Evolutionary conservation across 257 asterid genomes (phyloP), one percentile per base, ranked within the genome.

Genomic region (Lycium ferocissimum): DNA sequence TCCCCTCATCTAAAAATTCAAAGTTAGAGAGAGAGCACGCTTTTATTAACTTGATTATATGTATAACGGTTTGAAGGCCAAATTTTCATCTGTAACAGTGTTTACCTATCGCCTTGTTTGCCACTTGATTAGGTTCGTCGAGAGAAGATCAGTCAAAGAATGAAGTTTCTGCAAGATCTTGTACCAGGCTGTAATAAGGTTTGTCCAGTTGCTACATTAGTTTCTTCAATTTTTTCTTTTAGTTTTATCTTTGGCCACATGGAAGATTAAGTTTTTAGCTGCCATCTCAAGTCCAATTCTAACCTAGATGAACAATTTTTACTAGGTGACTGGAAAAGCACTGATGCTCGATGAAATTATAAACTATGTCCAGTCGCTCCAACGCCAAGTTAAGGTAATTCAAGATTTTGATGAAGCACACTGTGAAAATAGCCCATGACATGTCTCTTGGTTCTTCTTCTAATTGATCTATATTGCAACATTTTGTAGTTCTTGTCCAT

Each of bases 181-280:
- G 99, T 95, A 80, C 99, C 99, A 4, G 98, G 98, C 75, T 97
- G 99, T 89, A 97, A 92, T 37, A 97, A 97, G 99, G 98, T 96
- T 37, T 26, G 88, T 73, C 59, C 14, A 65, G 11, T 10, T 65
- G 37, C 35, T 66, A 59, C 59, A n/a, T 10, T n/a, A n/a, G 26
- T 65, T 47, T 49, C 73, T 81, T 45, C 18, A 53, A 6, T 40
- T 71, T 43, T 18, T 12, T 71, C 9, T 2, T 4, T 18, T 18
- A 40, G 40, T 10, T 73, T n/a, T 45, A 7, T 72, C 37, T 45
- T 73, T 72, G 58, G 45, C 45, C 37, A 72, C 10, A n/a, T 72
- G 1, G 3, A 73, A 37, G 6, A 9, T 43, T 72, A 35, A 66
- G 2, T 33, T 33, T 33, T 33, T 1, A 4, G 40, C 26, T 62